Evolutionary conservation across 768 basidiomycete genomes (phyloP).

Genomic region (Pisolithus orientalis): DNA sequence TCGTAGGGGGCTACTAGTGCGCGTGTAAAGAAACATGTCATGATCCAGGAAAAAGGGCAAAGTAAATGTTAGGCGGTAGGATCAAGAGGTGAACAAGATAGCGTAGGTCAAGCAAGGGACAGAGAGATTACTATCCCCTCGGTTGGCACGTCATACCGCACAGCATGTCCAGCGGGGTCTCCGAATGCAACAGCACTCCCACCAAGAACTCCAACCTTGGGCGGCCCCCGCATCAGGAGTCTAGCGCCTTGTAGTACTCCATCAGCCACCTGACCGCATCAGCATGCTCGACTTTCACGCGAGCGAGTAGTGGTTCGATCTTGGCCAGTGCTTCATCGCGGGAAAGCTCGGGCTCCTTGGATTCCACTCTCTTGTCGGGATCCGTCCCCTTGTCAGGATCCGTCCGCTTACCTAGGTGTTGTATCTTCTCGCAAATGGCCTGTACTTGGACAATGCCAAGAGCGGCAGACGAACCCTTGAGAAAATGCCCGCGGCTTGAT

Average conservation of each 20-base stretch:
- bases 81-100: constrained; percentile 8
- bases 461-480: constrained; percentile 96
- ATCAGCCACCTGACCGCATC: constrained; percentile 65
- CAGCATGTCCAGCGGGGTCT: background rate
- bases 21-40: constrained; percentile 15
- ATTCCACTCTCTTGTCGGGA: constrained; percentile 47
- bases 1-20: constrained; percentile 15
- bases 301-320: constrained; percentile 51
- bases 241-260: constrained; percentile 21
- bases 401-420: constrained; percentile 64
- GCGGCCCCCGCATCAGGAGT: background rate
- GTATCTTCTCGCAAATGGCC: constrained; percentile 83
- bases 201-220: background rate
- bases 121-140: constrained; percentile 16
- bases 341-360: constrained; percentile 31
- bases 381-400: constrained; percentile 46
- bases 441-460: constrained; percentile 82
- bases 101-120: constrained; percentile 11
- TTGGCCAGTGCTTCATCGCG: constrained; percentile 46
- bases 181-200: background rate
- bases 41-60: constrained; percentile 8
- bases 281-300: constrained; percentile 62
- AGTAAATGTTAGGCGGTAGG: constrained; percentile 10
- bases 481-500: constrained; percentile 81
- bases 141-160: constrained; percentile 11